Evolutionary conservation across 78 protist genomes (phyloP).

Genomic region (Protostelium mycophagum): DNA sequence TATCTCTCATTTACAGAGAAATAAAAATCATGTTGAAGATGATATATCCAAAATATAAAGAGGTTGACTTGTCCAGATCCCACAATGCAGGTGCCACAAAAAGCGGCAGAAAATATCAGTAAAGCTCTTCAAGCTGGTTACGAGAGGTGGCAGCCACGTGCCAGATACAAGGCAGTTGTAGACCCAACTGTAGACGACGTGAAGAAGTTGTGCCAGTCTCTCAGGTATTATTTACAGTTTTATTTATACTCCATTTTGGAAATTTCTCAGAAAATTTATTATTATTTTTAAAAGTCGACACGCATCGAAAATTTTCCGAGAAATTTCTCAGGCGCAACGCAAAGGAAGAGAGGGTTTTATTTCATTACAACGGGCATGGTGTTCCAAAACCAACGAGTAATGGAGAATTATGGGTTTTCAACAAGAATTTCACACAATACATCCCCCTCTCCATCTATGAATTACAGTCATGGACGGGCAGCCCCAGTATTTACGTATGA

Average conservation of each 20-base stretch:
- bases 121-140: slow-evolving; percentile 78
- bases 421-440: slow-evolving; percentile 94
- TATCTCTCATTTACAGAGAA: no score
- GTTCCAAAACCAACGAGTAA: slow-evolving; percentile 93
- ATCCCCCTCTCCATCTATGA: slow-evolving; percentile 91
- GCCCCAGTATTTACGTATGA: slow-evolving; percentile 80
- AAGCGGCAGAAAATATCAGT: slow-evolving; percentile 84
- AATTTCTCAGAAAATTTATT: no score
- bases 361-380: slow-evolving; percentile 99
- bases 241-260: no score
- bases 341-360: slow-evolving; percentile 90
- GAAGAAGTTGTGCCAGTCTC: slow-evolving; percentile 65
- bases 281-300: no score
- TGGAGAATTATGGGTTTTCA: slow-evolving; percentile 97
- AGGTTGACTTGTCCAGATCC: slow-evolving; percentile 32
- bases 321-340: slow-evolving; percentile 73
- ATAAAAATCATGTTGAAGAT: no score
- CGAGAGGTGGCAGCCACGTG: slow-evolving; percentile 82
- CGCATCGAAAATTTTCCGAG: no score
- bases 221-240: no score
- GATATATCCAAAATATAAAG: background rate
- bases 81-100: slow-evolving; percentile 59
- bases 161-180: slow-evolving; percentile 61
- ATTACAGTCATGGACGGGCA: slow-evolving; percentile 86
- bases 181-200: slow-evolving; percentile 82